These are phyloP conservation scores for Sporobolomyces phaffii DNA, from an alignment of 768 basidiomycete genomes.

Conservation along the genomic window DNA sequence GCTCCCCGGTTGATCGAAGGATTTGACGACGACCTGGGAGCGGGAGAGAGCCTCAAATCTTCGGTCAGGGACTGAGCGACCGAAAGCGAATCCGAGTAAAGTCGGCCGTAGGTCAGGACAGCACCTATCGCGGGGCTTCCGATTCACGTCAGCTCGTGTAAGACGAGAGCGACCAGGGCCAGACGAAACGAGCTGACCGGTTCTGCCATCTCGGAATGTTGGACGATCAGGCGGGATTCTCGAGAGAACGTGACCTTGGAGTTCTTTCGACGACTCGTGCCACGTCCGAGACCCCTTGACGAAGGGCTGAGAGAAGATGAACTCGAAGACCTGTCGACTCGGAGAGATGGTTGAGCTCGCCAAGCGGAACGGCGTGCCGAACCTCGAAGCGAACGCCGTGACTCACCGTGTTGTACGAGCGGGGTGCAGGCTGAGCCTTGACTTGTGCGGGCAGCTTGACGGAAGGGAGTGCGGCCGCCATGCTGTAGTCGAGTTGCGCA, in stretches of 20 bases:
- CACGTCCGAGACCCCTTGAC: slow-evolving; percentile 15
- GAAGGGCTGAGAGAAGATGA: slow-evolving; percentile 37
- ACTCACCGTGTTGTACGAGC: slow-evolving; percentile 22
- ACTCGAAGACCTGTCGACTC: slow-evolving; percentile 25
- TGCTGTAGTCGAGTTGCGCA: not conserved
- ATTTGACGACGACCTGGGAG: slow-evolving; percentile 6
- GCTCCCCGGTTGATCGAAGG: slow-evolving; percentile 32
- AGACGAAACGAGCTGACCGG: slow-evolving; percentile 4
- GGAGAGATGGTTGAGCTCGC: no score
- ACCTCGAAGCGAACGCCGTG: not conserved
- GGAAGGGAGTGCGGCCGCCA: slow-evolving; percentile 18
- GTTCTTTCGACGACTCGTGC: slow-evolving; percentile 16
- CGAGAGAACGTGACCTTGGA: not conserved
- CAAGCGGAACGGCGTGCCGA: not conserved
- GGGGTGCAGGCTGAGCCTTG: not conserved
- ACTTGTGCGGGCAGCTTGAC: slow-evolving; percentile 11
- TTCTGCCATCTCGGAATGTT: slow-evolving; percentile 30
- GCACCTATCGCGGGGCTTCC: not conserved
- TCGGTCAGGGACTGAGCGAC: slow-evolving; percentile 27
- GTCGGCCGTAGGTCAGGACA: slow-evolving; percentile 26
- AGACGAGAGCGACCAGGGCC: no score
- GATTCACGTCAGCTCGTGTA: not conserved
- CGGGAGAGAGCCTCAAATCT: slow-evolving; percentile 14
- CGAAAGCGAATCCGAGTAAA: slow-evolving; percentile 20
- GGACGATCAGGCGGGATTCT: slow-evolving; percentile 29